Conservation (phyloP, 1,284 basidiomycete species). For the Ceratobasidium sp. region DNA sequence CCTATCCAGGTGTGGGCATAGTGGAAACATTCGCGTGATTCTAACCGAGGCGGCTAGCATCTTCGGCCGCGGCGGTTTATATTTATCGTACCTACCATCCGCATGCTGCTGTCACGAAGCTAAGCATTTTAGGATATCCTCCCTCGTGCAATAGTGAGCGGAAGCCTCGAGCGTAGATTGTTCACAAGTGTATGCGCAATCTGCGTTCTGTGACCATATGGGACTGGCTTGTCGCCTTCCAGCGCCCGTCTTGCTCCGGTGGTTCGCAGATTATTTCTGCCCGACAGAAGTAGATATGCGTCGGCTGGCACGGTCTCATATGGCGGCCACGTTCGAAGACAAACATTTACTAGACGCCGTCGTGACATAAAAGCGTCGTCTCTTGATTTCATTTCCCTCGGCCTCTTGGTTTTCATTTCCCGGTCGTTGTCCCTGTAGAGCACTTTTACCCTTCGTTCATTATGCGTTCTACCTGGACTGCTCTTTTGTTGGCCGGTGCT, state of each 20-base stretch:
- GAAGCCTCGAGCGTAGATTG: neutral
- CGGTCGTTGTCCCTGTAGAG: neutral
- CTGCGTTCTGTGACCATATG: neutral
- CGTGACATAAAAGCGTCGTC: neutral
- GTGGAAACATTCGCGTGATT: neutral
- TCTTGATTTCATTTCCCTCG: neutral
- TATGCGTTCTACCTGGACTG: slow-evolving; percentile 11
- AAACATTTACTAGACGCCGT: too few relatives aligned
- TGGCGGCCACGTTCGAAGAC: neutral
- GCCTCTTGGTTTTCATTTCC: neutral
- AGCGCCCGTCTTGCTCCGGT: neutral
- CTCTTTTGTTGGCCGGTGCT: slow-evolving; percentile 9
- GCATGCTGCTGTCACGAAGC: neutral
- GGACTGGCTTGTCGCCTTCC: neutral
- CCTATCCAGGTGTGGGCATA: neutral
- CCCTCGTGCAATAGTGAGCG: neutral
- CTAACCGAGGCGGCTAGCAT: neutral
- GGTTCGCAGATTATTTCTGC: neutral
- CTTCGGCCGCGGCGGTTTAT: neutral
- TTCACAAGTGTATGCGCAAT: neutral
- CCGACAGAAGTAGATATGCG: neutral
- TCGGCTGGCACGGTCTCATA: neutral
- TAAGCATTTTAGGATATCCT: neutral
- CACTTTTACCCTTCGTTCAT: too few relatives aligned
- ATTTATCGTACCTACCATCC: neutral